Evolutionary conservation across 306 rosid species (phyloP).

Genomic region (Neltuma alba): DNA sequence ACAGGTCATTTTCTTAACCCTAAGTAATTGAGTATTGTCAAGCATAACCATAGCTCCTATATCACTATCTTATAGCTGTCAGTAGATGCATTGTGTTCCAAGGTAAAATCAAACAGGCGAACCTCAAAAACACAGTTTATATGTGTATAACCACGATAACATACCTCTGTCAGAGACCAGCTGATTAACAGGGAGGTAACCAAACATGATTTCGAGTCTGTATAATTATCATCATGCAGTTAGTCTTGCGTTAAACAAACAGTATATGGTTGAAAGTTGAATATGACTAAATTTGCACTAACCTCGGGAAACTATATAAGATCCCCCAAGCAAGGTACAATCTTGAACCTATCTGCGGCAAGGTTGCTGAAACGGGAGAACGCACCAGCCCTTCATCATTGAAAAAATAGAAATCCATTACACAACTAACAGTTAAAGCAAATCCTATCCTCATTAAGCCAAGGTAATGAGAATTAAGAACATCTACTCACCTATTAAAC

Average conservation of each 20-base stretch:
- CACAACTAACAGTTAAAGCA: not conserved
- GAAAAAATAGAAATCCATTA: not conserved
- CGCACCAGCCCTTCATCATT: conserved; percentile 68
- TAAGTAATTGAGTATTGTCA: not conserved
- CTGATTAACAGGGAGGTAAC: conserved; percentile 67
- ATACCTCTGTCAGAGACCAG: conserved; percentile 85
- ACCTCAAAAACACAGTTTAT: not conserved
- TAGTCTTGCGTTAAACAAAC: not conserved
- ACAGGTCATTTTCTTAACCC: not conserved
- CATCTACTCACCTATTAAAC: conserved; percentile 75
- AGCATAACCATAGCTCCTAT: conserved; percentile 5
- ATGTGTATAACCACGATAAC: conserved; percentile 34
- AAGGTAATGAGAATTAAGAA: not conserved
- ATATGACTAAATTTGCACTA: not conserved
- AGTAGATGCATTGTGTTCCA: not conserved
- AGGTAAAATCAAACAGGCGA: not conserved
- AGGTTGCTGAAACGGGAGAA: conserved; percentile 82
- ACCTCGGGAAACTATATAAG: conserved; percentile 94
- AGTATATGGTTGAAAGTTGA: not conserved
- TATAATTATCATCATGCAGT: conserved; percentile 22
- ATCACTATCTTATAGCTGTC: not conserved
- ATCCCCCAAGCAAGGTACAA: conserved; percentile 80
- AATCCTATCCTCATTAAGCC: conserved; percentile 18
- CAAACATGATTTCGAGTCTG: conserved; percentile 62
- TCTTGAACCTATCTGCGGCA: conserved; percentile 84